These are phyloP conservation scores for Cornus suecica DNA, from an alignment of 148 eudicot genomes.

Conservation along the genomic window DNA sequence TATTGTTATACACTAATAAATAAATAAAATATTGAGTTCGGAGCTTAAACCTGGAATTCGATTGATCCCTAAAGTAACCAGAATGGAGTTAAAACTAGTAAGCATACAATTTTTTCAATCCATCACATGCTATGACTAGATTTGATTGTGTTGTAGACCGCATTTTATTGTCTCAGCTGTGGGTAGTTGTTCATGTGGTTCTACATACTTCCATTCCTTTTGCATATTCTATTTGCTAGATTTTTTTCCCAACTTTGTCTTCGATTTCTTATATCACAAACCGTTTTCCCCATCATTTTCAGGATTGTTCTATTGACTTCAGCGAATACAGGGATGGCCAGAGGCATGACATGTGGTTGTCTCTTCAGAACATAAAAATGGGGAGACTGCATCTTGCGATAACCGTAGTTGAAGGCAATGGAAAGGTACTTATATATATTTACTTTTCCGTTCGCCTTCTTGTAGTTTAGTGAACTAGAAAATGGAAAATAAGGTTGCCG, in stretches of 20 bases:
- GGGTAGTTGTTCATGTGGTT: neutral
- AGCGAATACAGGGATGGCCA: conserved; percentile 63
- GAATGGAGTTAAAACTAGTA: too few species aligned
- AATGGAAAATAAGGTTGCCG: neutral
- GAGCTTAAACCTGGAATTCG: too few species aligned
- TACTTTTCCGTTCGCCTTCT: too few species aligned
- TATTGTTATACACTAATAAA: too few species aligned
- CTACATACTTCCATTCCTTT: neutral
- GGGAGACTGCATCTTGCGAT: conserved; percentile 85
- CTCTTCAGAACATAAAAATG: conserved; percentile 66
- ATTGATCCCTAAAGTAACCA: too few species aligned
- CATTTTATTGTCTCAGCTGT: neutral
- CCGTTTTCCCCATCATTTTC: conserved; percentile 13
- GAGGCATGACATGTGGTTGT: conserved; percentile 87
- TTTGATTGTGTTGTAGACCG: neutral
- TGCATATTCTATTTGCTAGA: neutral
- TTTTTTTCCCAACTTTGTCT: neutral
- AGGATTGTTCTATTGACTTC: conserved; percentile 74
- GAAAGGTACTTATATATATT: conserved; percentile 38
- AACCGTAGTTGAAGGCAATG: conserved; percentile 50
- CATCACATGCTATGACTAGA: neutral
- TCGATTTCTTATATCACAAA: too few species aligned
- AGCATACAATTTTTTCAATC: neutral
- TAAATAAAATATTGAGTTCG: too few species aligned
- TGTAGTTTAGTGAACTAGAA: neutral